Evolutionary conservation across 148 eudicot species (phyloP), one percentile per base, ranked within the genome.

Genomic region (Camellia japonica): DNA sequence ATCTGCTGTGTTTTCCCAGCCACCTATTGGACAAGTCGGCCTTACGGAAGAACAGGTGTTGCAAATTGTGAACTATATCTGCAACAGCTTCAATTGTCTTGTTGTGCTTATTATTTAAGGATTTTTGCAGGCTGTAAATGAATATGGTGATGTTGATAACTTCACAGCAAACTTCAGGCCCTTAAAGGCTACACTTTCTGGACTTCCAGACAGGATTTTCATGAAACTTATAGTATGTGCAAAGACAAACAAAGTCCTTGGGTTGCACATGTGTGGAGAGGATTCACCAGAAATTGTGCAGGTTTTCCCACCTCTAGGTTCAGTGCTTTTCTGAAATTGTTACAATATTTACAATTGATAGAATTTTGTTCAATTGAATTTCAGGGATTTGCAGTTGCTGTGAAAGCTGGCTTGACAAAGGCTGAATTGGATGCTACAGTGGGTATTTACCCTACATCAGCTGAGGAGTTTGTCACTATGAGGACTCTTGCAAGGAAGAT

Each of bases 401-500:
- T 95, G 68, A 95, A 95, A 91, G 96, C 96, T 84, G 97, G 98
- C 38, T 79, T 95, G 90, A 95, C 91, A 52, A 95, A 95, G 79
- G 96, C 95, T 68, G 95, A 93, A 72, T 93, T 93, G 83, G 98
- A 95, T 88, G 84, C 89, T 55, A 95, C 98, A n/a, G 82, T 95
- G 61, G 98, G 98, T 77, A 88, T 95, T 82, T 97, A 95, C 78
- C 97, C 98, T 42, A 93, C 98, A 75, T 72, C 98, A 73, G 95
- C 98, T 56, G 98, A 95, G 86, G 98, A 95, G 81, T 83, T 95
- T 62, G 98, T 95, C 80, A 95, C 98, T 61, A 93, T 95, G 98
- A 93, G 97, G 84, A 88, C 89, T 2, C 98, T 96, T 47, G 87
- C 97, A 13, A 83, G 97, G 79, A 89, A 95, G 82, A 84, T 93